Conservation (phyloP, 2,329 filamentous ascomycete genomes). For the Bipolaris oryzae region DNA sequence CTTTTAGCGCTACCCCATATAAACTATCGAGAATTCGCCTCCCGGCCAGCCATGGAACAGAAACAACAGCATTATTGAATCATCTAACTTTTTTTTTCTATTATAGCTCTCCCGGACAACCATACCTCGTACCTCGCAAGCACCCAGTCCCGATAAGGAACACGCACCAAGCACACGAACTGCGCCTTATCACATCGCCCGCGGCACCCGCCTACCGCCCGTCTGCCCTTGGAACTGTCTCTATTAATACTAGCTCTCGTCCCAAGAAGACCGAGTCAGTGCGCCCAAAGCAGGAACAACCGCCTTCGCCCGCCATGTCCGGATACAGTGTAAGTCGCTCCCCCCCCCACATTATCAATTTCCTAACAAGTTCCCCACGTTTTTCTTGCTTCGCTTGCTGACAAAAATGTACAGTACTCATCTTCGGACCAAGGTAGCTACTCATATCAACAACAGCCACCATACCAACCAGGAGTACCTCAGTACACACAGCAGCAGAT, state of each 20-base stretch:
- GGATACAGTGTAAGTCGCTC: conserved; percentile 29
- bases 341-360: not conserved
- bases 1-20: conserved; percentile 12
- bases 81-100: conserved; percentile 5
- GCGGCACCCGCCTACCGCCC: conserved; percentile 24
- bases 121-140: conserved; percentile 6
- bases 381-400: not conserved
- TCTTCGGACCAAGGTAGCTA: conserved; percentile 28
- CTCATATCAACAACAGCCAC: conserved; percentile 19
- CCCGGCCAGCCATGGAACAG: not conserved
- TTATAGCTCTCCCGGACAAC: conserved; percentile 15
- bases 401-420: conserved; percentile 23
- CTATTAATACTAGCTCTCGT: conserved; percentile 12
- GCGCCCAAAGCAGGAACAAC: conserved; percentile 26
- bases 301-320: conserved; percentile 31
- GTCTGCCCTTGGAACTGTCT: conserved; percentile 1
- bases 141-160: conserved; percentile 6
- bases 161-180: conserved; percentile 13
- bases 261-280: conserved; percentile 14
- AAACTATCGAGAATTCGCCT: conserved; percentile 12
- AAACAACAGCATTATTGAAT: not conserved
- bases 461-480: conserved; percentile 26
- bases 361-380: not conserved
- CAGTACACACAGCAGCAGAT: conserved; percentile 44
- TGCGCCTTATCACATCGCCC: conserved; percentile 17